Conservation (phyloP, 768 basidiomycete genomes). For the Lactarius evosmus region DNA sequence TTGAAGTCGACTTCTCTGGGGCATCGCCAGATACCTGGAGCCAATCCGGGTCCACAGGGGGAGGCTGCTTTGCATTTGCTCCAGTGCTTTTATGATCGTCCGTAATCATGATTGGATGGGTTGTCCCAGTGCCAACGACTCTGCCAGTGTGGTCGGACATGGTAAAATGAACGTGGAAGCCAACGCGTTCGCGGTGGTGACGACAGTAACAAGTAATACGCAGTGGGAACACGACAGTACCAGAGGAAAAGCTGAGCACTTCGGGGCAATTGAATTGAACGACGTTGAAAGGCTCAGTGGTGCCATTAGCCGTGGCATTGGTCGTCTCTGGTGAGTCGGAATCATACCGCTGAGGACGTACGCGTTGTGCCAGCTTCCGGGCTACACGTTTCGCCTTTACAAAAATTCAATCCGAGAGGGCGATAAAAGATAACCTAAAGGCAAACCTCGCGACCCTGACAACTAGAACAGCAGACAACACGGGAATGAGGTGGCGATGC, state of each 20-base stretch:
- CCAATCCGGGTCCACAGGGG: constrained; percentile 46
- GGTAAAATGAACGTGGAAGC: constrained; percentile 87
- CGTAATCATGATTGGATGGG: constrained; percentile 95
- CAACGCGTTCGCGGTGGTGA: constrained; percentile 95
- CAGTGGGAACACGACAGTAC: constrained; percentile 85
- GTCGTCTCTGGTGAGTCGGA: constrained; percentile 58
- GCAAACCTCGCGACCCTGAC: constrained; percentile 79
- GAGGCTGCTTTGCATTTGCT: constrained; percentile 31
- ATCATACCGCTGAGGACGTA: constrained; percentile 73
- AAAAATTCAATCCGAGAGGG: constrained; percentile 19
- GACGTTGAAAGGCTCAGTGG: constrained; percentile 76
- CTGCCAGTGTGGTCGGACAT: constrained; percentile 79
- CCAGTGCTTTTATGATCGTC: constrained; percentile 93
- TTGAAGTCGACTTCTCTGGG: constrained; percentile 16
- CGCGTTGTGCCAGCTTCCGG: constrained; percentile 81
- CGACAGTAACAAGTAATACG: constrained; percentile 98
- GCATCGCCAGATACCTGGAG: constrained; percentile 32
- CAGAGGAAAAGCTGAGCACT: constrained; percentile 81
- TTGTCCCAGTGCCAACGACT: constrained; percentile 75
- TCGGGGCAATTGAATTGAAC: constrained; percentile 96
- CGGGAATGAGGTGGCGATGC: constrained; percentile 73
- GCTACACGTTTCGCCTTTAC: constrained; percentile 81
- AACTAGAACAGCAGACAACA: constrained; percentile 83
- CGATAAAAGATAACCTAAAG: constrained; percentile 10
- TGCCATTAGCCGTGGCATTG: constrained; percentile 44